Evolutionary conservation across 2,329 filamentous ascomycete species (phyloP).

Genomic region (Clarireedia hainanense): DNA sequence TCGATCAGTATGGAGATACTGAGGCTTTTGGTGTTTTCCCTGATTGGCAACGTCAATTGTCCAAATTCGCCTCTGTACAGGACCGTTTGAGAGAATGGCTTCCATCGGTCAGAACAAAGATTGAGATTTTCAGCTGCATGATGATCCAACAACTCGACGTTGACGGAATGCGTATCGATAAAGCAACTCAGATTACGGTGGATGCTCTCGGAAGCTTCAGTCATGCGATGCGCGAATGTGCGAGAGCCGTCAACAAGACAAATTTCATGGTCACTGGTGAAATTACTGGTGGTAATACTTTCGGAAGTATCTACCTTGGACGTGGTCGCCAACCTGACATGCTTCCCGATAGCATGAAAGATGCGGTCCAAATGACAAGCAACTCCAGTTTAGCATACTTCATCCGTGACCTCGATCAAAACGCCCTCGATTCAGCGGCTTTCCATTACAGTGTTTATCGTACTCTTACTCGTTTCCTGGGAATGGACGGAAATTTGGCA

Average conservation of each 20-base stretch:
- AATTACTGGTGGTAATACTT: constrained; percentile 53
- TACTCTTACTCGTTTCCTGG: constrained; percentile 52
- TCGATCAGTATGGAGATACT: constrained; percentile 45
- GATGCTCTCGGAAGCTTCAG: constrained; percentile 54
- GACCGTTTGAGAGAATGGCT: constrained; percentile 59
- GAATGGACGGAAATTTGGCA: constrained; percentile 46
- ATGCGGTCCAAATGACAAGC: constrained; percentile 41
- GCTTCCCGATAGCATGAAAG: constrained; percentile 38
- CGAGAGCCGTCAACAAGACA: constrained; percentile 45
- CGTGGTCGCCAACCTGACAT: constrained; percentile 50
- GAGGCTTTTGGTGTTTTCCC: constrained; percentile 56
- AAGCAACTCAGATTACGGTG: constrained; percentile 55
- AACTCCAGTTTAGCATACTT: constrained; percentile 37
- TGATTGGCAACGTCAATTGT: constrained; percentile 55
- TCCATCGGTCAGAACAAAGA: constrained; percentile 46
- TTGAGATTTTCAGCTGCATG: constrained; percentile 56
- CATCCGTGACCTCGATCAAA: constrained; percentile 42
- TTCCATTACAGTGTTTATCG: constrained; percentile 60
- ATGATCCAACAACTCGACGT: constrained; percentile 55
- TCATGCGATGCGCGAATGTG: constrained; percentile 48
- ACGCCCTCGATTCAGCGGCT: constrained; percentile 50
- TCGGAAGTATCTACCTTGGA: constrained; percentile 54
- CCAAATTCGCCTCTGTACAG: constrained; percentile 60
- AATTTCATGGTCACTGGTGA: constrained; percentile 60
- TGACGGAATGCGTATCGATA: constrained; percentile 60